A percentile compares a stretch with the other conserved stretches of the same genome.
Evolutionary conservation across 495 filamentous ascomycete genomes (phyloP).

Genomic region (Penicillium cataractarum): DNA sequence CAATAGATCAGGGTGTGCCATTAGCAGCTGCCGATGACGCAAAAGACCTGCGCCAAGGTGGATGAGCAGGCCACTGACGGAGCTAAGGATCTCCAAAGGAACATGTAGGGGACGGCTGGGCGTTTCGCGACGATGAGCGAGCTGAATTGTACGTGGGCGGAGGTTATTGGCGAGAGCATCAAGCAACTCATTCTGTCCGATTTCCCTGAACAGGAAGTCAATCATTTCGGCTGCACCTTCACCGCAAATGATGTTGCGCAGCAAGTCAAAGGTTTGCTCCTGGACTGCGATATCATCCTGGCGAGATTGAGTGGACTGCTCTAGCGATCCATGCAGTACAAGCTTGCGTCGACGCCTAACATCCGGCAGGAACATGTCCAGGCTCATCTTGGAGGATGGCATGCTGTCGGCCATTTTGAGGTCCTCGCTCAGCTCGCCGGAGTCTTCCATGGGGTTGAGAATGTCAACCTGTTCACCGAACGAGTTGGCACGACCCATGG

Average conservation of each 20-base stretch:
- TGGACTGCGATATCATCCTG: slow-evolving; percentile 84
- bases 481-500: slow-evolving; percentile 67
- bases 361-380: slow-evolving; percentile 47
- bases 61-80: slow-evolving; percentile 75
- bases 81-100: slow-evolving; percentile 74
- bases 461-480: slow-evolving; percentile 67
- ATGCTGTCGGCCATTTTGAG: slow-evolving; percentile 61
- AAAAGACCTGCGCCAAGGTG: slow-evolving; percentile 83
- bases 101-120: slow-evolving; percentile 36
- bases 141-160: slow-evolving; percentile 52
- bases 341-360: slow-evolving; percentile 49
- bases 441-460: slow-evolving; percentile 60
- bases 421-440: slow-evolving; percentile 66
- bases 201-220: slow-evolving; percentile 72
- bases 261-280: slow-evolving; percentile 83
- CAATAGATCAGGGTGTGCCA: slow-evolving; percentile 62
- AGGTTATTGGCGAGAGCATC: slow-evolving; percentile 76
- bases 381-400: slow-evolving; percentile 45
- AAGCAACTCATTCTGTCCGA: slow-evolving; percentile 78
- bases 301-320: slow-evolving; percentile 56
- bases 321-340: slow-evolving; percentile 51
- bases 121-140: slow-evolving; percentile 43
- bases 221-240: slow-evolving; percentile 73
- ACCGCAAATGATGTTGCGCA: slow-evolving; percentile 86
- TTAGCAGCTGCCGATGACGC: slow-evolving; percentile 74